A percentile compares a stretch with the other conserved stretches of the same genome.
Evolutionary conservation across 2,329 filamentous ascomycete genomes (phyloP).

Genomic region (Aspergillus ustus): DNA sequence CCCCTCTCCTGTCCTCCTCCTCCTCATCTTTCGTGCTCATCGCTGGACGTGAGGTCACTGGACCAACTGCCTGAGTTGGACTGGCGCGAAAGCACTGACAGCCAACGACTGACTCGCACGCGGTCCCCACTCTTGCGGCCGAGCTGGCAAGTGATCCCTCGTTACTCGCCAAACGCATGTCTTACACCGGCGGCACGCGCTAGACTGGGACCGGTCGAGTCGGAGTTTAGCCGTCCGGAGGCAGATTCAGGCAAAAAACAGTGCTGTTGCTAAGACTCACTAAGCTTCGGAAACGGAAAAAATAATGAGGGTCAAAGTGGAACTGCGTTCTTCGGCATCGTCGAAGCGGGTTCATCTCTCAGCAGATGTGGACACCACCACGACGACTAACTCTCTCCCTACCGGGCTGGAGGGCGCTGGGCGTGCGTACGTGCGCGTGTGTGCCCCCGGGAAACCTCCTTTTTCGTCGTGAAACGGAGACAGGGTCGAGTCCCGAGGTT

Average conservation of each 20-base stretch:
- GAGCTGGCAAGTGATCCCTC: background rate
- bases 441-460: too few species aligned
- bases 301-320: too few species aligned
- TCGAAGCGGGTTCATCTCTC: too few species aligned
- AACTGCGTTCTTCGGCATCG: too few species aligned
- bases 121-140: background rate
- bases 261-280: background rate
- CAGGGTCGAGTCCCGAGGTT: too few species aligned
- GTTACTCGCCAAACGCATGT: background rate
- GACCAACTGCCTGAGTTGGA: slow-evolving; percentile 3
- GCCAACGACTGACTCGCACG: background rate
- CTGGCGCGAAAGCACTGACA: background rate
- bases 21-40: background rate
- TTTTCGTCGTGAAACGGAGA: too few species aligned
- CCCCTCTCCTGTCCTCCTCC: background rate
- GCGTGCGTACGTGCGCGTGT: too few species aligned
- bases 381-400: too few species aligned
- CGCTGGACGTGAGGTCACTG: background rate
- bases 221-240: background rate
- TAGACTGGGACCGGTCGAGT: background rate
- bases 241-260: background rate
- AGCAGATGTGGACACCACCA: too few species aligned
- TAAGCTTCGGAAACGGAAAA: background rate
- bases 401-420: too few species aligned
- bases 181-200: background rate